Evolutionary conservation across 371 early-diverging fungal genomes (phyloP), one percentile per base, ranked within the genome.

Genomic region (Thermomucor indicae-seudaticae): DNA sequence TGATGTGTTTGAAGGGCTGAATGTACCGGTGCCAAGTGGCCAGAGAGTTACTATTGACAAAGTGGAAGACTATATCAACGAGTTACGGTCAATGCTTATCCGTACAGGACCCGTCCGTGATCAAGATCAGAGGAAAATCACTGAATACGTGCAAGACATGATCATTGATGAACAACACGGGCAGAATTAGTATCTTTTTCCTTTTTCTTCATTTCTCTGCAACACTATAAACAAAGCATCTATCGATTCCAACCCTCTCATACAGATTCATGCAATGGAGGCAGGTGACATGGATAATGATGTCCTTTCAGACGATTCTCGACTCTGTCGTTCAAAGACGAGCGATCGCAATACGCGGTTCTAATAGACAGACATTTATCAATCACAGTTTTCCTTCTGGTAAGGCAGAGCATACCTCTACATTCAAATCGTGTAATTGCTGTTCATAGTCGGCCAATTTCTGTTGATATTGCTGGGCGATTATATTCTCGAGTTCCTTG

Each of bases 1-100:
- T 8, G 53, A 53, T 17, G 53, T 58, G 12, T 52, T 58, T 30
- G 47, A 42, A 14, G 53, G 49, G 16, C 45, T 58, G 10, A 47
- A 53, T 35, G 49, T 58, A 16, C 58, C 44, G 11, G 35, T 51
- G 29, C 53, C 58, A 20, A 41, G 49, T 14, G 43, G 42, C 2
- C 20, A 32, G 14, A 10, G 30, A 1, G 38, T 37, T 12, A 43
- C 38, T 4, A 34, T 8, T 14, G 43, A 40, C 24, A 40, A 27
- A 6, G 34, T 55, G 23, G 55, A 55, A 1, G 43, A 48, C 40
- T 55, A 49, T 31, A 44, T 55, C 22, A 39, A 31, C 16, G 55
- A 55, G 10, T 27, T 55, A 38, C 34, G 32, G 37, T 31, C 32
- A 14, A 40, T 55, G 43, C 20, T 55, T 16, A 19, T 28, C 17